Conservation (phyloP, 768 basidiomycete genomes). For the Cystofilobasidium ferigula region DNA sequence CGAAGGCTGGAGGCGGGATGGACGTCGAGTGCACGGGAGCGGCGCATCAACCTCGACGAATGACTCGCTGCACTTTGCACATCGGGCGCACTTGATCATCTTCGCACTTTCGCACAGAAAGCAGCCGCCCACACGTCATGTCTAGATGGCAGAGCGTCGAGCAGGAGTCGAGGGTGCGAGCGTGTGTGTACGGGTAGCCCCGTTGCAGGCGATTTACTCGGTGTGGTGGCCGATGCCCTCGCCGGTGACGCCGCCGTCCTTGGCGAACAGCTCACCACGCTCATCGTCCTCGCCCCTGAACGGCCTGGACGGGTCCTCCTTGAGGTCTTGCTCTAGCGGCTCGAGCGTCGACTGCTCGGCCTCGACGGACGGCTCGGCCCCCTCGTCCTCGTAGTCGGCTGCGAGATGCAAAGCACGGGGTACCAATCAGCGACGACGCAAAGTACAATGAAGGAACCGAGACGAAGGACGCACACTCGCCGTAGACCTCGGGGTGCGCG, state of each 20-base stretch:
- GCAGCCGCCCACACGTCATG: too few relatives aligned
- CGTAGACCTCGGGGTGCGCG: constrained; percentile 89
- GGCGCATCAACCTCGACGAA: too few relatives aligned
- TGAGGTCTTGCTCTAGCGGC: neutral
- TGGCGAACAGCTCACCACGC: neutral
- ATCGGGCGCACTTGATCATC: too few relatives aligned
- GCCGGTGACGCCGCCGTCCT: constrained; percentile 8
- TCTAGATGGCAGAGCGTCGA: too few relatives aligned
- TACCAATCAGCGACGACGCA: neutral
- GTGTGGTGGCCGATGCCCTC: constrained; percentile 1
- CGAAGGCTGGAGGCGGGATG: neutral
- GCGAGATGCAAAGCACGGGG: neutral
- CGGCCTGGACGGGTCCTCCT: neutral
- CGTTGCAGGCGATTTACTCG: neutral
- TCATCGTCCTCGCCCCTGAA: constrained; percentile 2
- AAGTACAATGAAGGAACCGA: neutral
- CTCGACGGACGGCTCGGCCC: neutral
- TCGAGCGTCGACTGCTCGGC: constrained; percentile 3
- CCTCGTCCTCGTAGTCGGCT: constrained; percentile 15
- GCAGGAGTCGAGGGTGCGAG: too few relatives aligned
- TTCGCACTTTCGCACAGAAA: too few relatives aligned
- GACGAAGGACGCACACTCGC: constrained; percentile 51
- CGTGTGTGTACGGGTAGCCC: too few relatives aligned
- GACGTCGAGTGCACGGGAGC: too few relatives aligned
- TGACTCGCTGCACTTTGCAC: too few relatives aligned